Base-by-base conservation (phyloP, 2,329 filamentous ascomycete species). In the Sphaerulina vaccinii region DNA sequence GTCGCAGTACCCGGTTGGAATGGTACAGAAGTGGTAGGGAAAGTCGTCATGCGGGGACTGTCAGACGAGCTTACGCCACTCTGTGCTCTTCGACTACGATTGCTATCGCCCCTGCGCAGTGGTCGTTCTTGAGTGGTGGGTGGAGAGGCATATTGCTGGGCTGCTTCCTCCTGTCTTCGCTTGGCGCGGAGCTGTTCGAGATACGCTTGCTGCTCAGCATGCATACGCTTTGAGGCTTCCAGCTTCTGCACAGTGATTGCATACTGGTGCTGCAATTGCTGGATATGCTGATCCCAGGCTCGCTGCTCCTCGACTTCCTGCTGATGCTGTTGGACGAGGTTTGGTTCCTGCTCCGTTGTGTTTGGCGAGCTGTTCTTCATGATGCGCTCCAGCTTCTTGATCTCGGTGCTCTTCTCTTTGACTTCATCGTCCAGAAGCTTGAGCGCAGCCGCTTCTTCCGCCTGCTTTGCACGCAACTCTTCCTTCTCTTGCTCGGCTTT, bases 381-480 rank as follows among this genome's bases (percentile, higher is more conserved):
- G 4, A 52, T 83, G 75, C 58, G 86, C 66, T 93, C 88, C 21
- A 90, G 77, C 45, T 84, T 79, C 66, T 89, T 88, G 58, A 92
- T 81, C 58, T 86, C 81, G 19, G 76, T 75, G n/a, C 83, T 80
- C 62, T 86, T 87, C 54, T 87, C 80, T 59, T 83, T 85, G 22
- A 93, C 78, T 56, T 88, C 85, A 7, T 87, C 80, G 67, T 93
- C 88, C 44, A 92, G 74, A 27, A 79, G 73, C 29, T 79, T 83
- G 69, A 83, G 79, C 10, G 73, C 62, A 19, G 71, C 66, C 3
- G 70, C 60, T 59, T 77, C 73, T 32, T 73, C 70, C 2, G 65
- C 67, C 37, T 71, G 68, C 52, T 71, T 71, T 13, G 68, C 67
- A 18, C 71, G 74, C 24, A 75, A 56, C 3, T 62, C 62, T 46